Base-by-base conservation (phyloP, 176 grass and related monocot genomes). In the Ananas comosus region DNA sequence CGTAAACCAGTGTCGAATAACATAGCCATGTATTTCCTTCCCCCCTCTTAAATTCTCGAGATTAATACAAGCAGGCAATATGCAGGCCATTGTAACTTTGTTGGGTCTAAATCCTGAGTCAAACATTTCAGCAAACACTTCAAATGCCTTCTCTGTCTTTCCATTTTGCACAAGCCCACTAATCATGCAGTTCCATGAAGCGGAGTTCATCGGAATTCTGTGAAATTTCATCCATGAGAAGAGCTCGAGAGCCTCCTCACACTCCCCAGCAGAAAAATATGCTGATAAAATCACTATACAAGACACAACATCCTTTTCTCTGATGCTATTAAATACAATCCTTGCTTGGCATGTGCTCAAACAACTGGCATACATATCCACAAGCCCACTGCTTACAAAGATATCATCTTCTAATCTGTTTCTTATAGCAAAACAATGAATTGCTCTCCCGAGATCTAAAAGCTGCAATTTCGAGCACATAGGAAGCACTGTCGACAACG, bases 181-280 rank as follows among this genome's bases (percentile, higher is more conserved):
- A 10, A 76, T 76, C 74, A 76, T 67, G 51, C 74, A 76, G 64
- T 76, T 76, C 74, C 74, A 76, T 14, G 51, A 76, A 57, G 74
- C 74, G 11, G 64, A 56, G 51, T 13, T 76, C 51, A 56, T 21
- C 13, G 51, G 25, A 67, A 67, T 51, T 54, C 50, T 51, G 14
- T 53, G 9, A 54, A 24, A 54, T 49, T 49, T 57, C 64, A 77
- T 77, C 33, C 22, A n/a, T 11, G 42, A 28, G 24, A 68, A 68
- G n/a, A 77, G 29, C 16, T 77, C 50, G 28, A 77, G 18, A 49
- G 65, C 74, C 65, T 77, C 74, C 8, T 61, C 74, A 27, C n/a
- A 58, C 14, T 77, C 65, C n/a, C 74, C 74, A 28, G 53, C 18
- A 49, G 51, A 29, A 59, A 77, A 77, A 49, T 77, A 77, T 10